These are phyloP conservation scores for Ramularia endophylla DNA, from an alignment of 2,329 filamentous ascomycete species.

Conservation along the genomic window DNA sequence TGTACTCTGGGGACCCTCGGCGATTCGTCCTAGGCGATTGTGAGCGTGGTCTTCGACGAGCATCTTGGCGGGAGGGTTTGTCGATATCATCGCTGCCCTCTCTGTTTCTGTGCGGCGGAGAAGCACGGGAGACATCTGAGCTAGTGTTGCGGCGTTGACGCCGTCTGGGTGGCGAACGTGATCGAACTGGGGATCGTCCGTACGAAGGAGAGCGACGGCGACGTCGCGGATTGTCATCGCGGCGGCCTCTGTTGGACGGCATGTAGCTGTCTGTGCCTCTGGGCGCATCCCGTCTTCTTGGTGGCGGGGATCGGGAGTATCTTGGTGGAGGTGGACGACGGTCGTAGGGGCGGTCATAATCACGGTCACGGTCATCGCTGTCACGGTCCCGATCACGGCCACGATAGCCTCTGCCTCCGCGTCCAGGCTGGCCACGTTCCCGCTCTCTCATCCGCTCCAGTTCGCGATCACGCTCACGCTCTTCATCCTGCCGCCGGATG, in stretches of 20 bases:
- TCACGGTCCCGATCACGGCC: constrained; percentile 35
- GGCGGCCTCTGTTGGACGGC: constrained; percentile 39
- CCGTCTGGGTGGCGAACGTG: constrained; percentile 26
- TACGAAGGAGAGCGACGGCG: constrained; percentile 26
- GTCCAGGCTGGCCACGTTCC: constrained; percentile 44
- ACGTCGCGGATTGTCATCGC: constrained; percentile 31
- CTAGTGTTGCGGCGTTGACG: constrained; percentile 18
- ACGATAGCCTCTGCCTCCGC: constrained; percentile 42
- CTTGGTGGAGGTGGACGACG: constrained; percentile 39
- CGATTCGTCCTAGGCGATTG: constrained; percentile 26
- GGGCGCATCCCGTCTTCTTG: constrained; percentile 42
- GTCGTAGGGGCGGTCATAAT: constrained; percentile 43
- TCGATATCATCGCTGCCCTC: constrained; percentile 8
- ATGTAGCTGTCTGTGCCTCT: constrained; percentile 54
- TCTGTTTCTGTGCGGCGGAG: constrained; percentile 12
- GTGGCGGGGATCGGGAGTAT: constrained; percentile 44
- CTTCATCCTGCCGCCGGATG: constrained; percentile 63
- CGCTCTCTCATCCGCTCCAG: constrained; percentile 61
- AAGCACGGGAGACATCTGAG: constrained; percentile 12
- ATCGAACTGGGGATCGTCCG: constrained; percentile 21
- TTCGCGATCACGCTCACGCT: constrained; percentile 65
- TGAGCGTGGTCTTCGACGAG: constrained; percentile 21
- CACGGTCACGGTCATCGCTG: constrained; percentile 22
- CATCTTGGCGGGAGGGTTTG: constrained; percentile 1
- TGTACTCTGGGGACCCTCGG: constrained; percentile 51